These are phyloP conservation scores for Porogramme epimiltina DNA, from an alignment of 1,284 basidiomycete species.

Conservation along the genomic window DNA sequence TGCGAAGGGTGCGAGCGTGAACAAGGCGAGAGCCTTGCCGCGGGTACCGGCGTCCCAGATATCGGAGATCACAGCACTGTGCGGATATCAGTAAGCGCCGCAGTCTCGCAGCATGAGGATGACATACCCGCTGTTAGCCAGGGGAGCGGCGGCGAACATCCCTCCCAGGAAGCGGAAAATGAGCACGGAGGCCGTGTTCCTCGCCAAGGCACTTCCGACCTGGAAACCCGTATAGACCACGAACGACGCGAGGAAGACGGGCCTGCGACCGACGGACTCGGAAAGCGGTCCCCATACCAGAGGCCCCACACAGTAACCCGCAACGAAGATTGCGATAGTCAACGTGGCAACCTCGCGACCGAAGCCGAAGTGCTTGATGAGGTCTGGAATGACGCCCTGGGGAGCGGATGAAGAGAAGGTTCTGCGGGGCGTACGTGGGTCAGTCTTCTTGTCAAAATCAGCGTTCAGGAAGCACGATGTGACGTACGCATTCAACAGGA, in stretches of 20 bases:
- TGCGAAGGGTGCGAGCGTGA: constrained; percentile 63
- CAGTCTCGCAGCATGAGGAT: no score
- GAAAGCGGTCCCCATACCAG: constrained; percentile 64
- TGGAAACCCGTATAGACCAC: constrained; percentile 48
- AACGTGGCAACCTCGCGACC: constrained; percentile 46
- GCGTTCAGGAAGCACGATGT: not conserved
- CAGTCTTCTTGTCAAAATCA: not conserved
- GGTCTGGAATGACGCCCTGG: constrained; percentile 44
- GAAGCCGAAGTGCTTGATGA: constrained; percentile 57
- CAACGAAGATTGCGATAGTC: constrained; percentile 45
- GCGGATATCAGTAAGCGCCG: not conserved
- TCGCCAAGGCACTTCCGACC: constrained; percentile 61
- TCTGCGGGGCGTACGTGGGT: constrained; percentile 28
- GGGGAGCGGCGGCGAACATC: constrained; percentile 48
- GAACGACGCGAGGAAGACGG: constrained; percentile 61
- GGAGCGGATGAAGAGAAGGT: constrained; percentile 67
- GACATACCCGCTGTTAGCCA: constrained; percentile 39
- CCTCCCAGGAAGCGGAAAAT: constrained; percentile 70
- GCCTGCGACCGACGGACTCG: constrained; percentile 63
- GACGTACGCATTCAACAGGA: constrained; percentile 69
- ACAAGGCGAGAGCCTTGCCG: constrained; percentile 30
- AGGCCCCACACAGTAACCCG: constrained; percentile 55
- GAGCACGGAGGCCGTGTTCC: constrained; percentile 60
- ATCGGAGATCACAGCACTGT: constrained; percentile 28
- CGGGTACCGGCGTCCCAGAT: constrained; percentile 29